Base-by-base conservation (phyloP, 805 yeast species). In the Candida bentonensis region DNA sequence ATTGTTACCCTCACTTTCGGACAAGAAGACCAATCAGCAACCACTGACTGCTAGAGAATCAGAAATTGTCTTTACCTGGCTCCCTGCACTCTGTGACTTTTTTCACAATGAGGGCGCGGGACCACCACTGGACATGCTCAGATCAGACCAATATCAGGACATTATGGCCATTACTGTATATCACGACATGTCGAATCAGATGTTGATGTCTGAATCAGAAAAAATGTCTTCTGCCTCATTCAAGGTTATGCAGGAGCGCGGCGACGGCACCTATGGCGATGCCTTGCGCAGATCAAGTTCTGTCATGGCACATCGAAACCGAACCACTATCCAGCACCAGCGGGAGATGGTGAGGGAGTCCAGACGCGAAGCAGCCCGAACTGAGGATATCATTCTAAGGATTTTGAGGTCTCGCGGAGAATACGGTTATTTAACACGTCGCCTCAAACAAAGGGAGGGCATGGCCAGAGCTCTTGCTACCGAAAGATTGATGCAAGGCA, bases 91-190 rank as follows among this genome's bases (percentile, higher is more conserved):
- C 44, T 58, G 72, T 41, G 88, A 78, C 47, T 85, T 84, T 56
- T 85, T 86, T 63, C 76, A 85, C 58, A 78, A 82, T 53, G 78
- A 73, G 40, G 94, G 94, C 0, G 79, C 79, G 26, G 95, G 95
- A 0, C 92, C 92, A 0, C 72, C 85, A 1, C 51, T 83, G 23
- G 76, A 72, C 48, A 73, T 72, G 4, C 62, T 85, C 53, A 78
- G 78, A 48, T 73, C 74, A 46, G 73, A 69, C 23, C 70, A 73
- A 27, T 85, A 81, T 56, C 84, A 82, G 57, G 71, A 76, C 34
- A 59, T 84, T 21, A 60, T 80, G 48, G 59, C 79, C 22, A 66
- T 83, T 5, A 83, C 86, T 2, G 76, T 72, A 0, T 76, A 74
- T 53, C 82, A 83, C 53, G 83, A 79, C 46, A 64, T 71, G 42